Conservation (phyloP, 176 grass and related monocot genomes). For the Oropetium thomaeum region DNA sequence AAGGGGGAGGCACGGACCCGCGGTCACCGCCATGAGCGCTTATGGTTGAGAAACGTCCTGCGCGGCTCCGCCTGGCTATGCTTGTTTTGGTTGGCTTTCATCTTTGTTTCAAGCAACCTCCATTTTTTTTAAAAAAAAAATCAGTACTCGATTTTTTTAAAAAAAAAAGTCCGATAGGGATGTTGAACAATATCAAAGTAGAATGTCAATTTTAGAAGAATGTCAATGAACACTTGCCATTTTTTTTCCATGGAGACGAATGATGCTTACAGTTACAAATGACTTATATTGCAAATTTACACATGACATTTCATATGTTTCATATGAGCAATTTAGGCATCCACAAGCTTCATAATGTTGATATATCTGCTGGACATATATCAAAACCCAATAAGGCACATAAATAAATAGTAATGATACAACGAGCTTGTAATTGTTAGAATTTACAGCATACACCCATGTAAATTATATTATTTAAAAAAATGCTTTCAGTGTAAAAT, state of each 20-base stretch:
- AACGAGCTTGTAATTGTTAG: neutral
- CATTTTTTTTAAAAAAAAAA: too few relatives aligned
- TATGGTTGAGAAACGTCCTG: neutral
- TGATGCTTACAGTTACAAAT: neutral
- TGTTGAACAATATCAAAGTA: too few relatives aligned
- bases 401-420: neutral
- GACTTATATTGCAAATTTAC: neutral
- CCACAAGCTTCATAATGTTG: neutral
- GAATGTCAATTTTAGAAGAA: neutral
- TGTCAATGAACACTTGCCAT: neutral
- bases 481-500: neutral
- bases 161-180: too few relatives aligned
- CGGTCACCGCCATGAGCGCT: conserved; percentile 15
- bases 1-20: neutral
- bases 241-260: too few relatives aligned
- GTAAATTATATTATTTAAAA: neutral
- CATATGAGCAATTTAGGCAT: neutral
- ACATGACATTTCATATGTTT: neutral
- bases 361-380: neutral
- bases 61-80: neutral
- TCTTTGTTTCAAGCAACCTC: too few relatives aligned
- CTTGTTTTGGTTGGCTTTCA: too few relatives aligned
- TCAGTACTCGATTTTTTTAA: too few relatives aligned
- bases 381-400: neutral
- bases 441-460: conserved; percentile 8